Evolutionary conservation across 345 rosid species (phyloP), one percentile per base, ranked within the genome.

Genomic region (Citrus australasica): DNA sequence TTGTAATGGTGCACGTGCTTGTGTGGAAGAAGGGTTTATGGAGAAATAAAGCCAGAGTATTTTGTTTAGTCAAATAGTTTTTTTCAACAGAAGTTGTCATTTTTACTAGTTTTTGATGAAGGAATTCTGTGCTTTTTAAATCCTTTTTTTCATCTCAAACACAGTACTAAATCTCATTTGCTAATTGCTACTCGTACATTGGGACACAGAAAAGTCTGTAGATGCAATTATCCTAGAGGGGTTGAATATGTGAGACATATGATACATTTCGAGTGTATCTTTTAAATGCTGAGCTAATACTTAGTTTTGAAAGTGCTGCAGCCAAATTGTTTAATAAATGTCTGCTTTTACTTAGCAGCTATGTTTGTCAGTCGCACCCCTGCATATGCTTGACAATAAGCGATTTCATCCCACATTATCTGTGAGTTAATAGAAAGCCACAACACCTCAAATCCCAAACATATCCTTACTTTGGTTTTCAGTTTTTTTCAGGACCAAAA

Each of bases 401-500:
- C 3, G 0, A 64, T 9, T 30, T 30, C 32, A 64, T 30, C 38
- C 38, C 21, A 30, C 67, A 64, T 28, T 19, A 53, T 7, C 22
- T 53, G 58, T 53, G 22, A 53, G 22, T 53, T 4, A 53, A 53
- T 53, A 17, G 21, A 53, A 17, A 53, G 58, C 58, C 58, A 53
- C 58, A 17, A 53, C 67, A 32, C n/a, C 22, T 62, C 37, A 62
- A 59, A 30, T 30, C 68, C 67, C 38, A 32, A 64, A 64, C 38
- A 32, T 64, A 30, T 35, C 68, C 40, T 1, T 56, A 63, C 27
- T 35, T 24, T 65, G 38, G 42, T 24, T n/a, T 74, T 40, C 42
- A 4, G 17, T 25, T 67, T n/a, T 51, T 73, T 62, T 22, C 80
- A 94, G 99, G 87, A 71, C 82, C 85, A 32, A 90, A 91, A 81